Evolutionary conservation across 495 filamentous ascomycete species (phyloP), one percentile per base, ranked within the genome.

Genomic region (Penicillium coffeae): DNA sequence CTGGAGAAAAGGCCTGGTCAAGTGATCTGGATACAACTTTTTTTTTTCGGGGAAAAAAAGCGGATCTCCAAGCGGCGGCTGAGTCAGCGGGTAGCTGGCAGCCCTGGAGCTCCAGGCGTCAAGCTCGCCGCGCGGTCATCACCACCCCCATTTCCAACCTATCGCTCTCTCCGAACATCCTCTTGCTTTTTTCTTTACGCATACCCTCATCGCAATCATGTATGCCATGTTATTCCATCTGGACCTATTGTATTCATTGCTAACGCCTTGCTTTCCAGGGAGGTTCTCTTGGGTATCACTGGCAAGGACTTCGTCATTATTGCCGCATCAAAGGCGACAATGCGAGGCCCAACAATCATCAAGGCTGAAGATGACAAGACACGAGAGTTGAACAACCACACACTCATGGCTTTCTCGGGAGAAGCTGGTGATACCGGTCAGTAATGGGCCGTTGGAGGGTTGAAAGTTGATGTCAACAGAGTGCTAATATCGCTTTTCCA

Each of bases 231-330:
- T 8, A 20, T 8, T 8, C 14, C 46, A n/a, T n/a, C 18, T 22
- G 37, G 16, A 21, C 13, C 13, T 2, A 34, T n/a, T 3, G 16
- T 4, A 38, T 42, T 21, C 19, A 52, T 68, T 21, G 68, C 54
- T 55, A 46, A 47, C 37, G 20, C 38, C 33, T 10, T 30, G 41
- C 41, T 48, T 55, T 45, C 45, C 56, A 98, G 90, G 93, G 93
- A 99, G 83, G 89, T 97, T 68, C 78, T 99, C 69, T 82, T 99
- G 48, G 93, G 93, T 48, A 94, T 99, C 67, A 96, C 93, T 32
- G 94, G 93, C 75, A 93, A 92, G 77, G 93, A 99, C 80, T 99
- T 95, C 73, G 91, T 90, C 74, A 84, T 99, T 78, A 78, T 99
- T 66, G 93, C 90, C 48, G 90, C 93, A 49, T 96, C 92, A 33